Conservation (phyloP, 2,329 filamentous ascomycete species). For the Colletotrichum tamarilloi region DNA sequence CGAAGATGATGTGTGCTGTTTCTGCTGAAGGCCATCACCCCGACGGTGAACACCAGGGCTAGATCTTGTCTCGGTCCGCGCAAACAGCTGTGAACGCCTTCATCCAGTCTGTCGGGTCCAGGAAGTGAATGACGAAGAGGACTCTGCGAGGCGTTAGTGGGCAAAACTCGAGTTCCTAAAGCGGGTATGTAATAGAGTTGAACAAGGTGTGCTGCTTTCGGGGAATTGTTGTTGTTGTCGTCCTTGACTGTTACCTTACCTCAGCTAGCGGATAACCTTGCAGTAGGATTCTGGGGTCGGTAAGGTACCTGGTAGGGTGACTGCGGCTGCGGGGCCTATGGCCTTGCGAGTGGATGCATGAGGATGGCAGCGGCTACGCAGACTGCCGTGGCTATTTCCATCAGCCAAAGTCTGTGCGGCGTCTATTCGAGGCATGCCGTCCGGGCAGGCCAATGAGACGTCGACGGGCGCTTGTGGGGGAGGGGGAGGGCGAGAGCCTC, state of each 20-base stretch:
- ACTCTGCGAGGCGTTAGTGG: background rate
- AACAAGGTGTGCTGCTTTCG: constrained; percentile 18
- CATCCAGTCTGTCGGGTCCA: constrained; percentile 28
- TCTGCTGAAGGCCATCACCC: background rate
- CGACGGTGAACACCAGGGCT: background rate
- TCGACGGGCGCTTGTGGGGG: constrained; percentile 20
- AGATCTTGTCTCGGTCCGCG: constrained; percentile 21
- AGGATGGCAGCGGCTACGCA: constrained; percentile 26
- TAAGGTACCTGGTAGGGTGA: constrained; percentile 11
- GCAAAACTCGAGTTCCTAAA: constrained; percentile 4
- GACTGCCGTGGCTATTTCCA: constrained; percentile 34
- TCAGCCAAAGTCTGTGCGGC: constrained; percentile 17
- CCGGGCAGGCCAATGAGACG: background rate
- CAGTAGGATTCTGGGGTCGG: background rate
- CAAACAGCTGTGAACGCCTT: constrained; percentile 18
- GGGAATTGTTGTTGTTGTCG: background rate
- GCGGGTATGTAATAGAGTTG: background rate
- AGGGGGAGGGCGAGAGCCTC: background rate
- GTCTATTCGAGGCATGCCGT: constrained; percentile 19
- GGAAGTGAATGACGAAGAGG: constrained; percentile 22
- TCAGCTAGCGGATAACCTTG: background rate
- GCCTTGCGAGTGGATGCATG: constrained; percentile 1
- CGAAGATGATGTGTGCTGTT: constrained; percentile 3
- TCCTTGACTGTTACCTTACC: background rate
- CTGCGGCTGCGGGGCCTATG: constrained; percentile 29